A percentile compares a stretch with the other conserved stretches of the same genome.
These are phyloP conservation scores for Tephrocybe rancida DNA, from an alignment of 768 basidiomycete genomes.

Conservation along the genomic window DNA sequence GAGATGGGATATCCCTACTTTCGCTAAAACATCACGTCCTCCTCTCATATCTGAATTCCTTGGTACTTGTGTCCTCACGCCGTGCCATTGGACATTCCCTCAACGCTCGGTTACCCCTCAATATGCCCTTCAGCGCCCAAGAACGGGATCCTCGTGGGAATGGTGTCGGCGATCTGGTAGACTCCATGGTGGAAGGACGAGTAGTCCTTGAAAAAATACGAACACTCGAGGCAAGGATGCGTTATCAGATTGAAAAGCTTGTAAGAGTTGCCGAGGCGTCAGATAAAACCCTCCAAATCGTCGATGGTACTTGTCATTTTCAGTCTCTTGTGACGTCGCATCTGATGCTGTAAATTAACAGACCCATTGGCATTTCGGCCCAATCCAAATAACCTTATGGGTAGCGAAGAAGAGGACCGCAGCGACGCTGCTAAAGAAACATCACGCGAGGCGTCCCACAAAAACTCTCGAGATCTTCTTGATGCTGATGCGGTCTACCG, in stretches of 20 bases:
- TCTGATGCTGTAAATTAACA: constrained; percentile 29
- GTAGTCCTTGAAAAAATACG: constrained; percentile 89
- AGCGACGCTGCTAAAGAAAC: constrained; percentile 17
- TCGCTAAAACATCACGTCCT: constrained; percentile 86
- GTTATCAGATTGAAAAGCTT: constrained; percentile 96
- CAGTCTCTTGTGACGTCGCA: not conserved
- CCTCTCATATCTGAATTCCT: constrained; percentile 83
- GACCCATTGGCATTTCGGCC: constrained; percentile 93
- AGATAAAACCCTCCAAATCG: constrained; percentile 38
- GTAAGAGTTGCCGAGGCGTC: constrained; percentile 74
- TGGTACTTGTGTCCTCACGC: constrained; percentile 73
- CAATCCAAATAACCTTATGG: constrained; percentile 76
- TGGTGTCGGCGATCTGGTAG: constrained; percentile 74
- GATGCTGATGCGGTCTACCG: constrained; percentile 62
- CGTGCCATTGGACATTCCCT: constrained; percentile 70
- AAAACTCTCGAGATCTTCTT: not conserved
- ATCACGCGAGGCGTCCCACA: not conserved
- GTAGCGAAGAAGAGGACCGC: constrained; percentile 30
- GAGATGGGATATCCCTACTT: constrained; percentile 88
- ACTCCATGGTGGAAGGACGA: constrained; percentile 77
- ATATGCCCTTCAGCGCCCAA: constrained; percentile 50
- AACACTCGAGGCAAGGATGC: constrained; percentile 82
- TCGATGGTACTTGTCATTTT: constrained; percentile 55
- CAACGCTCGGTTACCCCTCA: constrained; percentile 47
- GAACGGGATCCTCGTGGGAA: constrained; percentile 58